These are phyloP conservation scores for Erythrobasidium hasegawianum DNA, from an alignment of 1,284 basidiomycete species.

Conservation along the genomic window DNA sequence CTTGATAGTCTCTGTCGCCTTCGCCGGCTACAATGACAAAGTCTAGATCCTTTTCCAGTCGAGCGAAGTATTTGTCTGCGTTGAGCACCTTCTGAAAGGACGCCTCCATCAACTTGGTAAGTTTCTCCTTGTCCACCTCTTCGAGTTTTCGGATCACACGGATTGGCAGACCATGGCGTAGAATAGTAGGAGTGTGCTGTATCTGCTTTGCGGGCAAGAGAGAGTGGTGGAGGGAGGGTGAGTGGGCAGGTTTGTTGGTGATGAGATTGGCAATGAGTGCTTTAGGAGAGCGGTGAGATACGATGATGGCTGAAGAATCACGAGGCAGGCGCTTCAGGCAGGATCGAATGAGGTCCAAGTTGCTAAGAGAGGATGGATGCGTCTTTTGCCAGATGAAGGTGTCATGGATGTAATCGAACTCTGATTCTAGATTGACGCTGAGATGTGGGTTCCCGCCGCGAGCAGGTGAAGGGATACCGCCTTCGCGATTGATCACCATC, in stretches of 20 bases:
- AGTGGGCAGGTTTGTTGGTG: slow-evolving; percentile 96
- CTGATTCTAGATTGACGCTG: slow-evolving; percentile 87
- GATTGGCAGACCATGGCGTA: slow-evolving; percentile 83
- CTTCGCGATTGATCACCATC: slow-evolving; percentile 96
- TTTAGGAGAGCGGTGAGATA: slow-evolving; percentile 92
- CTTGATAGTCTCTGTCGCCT: slow-evolving; percentile 68
- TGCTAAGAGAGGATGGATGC: slow-evolving; percentile 81
- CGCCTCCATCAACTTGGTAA: slow-evolving; percentile 77
- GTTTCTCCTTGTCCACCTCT: slow-evolving; percentile 67
- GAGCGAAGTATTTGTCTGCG: slow-evolving; percentile 68
- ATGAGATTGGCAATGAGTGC: slow-evolving; percentile 95
- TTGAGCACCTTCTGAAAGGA: slow-evolving; percentile 78
- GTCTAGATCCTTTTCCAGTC: slow-evolving; percentile 73
- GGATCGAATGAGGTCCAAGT: slow-evolving; percentile 78
- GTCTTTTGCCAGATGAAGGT: slow-evolving; percentile 83
- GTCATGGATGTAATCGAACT: slow-evolving; percentile 77
- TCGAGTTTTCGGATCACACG: slow-evolving; percentile 66
- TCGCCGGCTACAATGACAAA: slow-evolving; percentile 76
- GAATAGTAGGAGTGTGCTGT: slow-evolving; percentile 87
- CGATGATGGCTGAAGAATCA: slow-evolving; percentile 88
- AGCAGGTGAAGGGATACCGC: slow-evolving; percentile 95
- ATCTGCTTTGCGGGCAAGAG: slow-evolving; percentile 59
- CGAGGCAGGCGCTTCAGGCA: slow-evolving; percentile 92
- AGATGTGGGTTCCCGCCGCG: slow-evolving; percentile 91
- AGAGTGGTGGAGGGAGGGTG: slow-evolving; percentile 89